A percentile compares a stretch with the other conserved stretches of the same genome.
Evolutionary conservation across 2,329 filamentous ascomycete genomes (phyloP).

Genomic region (Shiraia bambusicola): DNA sequence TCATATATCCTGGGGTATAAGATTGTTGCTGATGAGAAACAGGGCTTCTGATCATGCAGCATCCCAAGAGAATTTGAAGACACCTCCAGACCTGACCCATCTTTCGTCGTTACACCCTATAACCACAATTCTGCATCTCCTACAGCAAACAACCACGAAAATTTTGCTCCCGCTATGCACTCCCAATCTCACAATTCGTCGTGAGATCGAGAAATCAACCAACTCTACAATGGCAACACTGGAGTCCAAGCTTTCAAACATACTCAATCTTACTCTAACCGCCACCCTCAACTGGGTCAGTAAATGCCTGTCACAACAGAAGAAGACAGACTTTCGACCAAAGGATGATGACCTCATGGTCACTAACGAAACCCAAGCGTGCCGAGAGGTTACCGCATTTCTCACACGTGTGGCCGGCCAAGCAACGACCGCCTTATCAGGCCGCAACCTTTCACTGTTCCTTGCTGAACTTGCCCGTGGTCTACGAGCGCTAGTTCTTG

Average conservation of each 20-base stretch:
- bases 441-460: conserved; percentile 79
- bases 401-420: conserved; percentile 66
- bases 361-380: conserved; percentile 71
- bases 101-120: conserved; percentile 76
- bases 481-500: conserved; percentile 75
- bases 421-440: conserved; percentile 71
- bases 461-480: conserved; percentile 80
- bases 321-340: conserved; percentile 88
- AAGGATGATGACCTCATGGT: conserved; percentile 61
- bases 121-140: conserved; percentile 86
- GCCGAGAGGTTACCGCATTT: conserved; percentile 78
- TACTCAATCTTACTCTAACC: conserved; percentile 69
- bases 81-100: conserved; percentile 84
- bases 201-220: conserved; percentile 84
- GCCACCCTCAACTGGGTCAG: conserved; percentile 75
- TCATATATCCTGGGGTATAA: neutral
- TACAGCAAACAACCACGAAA: conserved; percentile 87
- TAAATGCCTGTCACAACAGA: conserved; percentile 73
- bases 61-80: conserved; percentile 76
- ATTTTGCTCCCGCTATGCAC: conserved; percentile 88
- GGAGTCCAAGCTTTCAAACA: conserved; percentile 77
- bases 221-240: conserved; percentile 72
- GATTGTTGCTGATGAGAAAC: conserved; percentile 10
- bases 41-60: conserved; percentile 66
- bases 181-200: conserved; percentile 83